phyloP scores from a whole-genome alignment of 2,329 filamentous ascomycete species.

The Basipetospora sp. region DNA sequence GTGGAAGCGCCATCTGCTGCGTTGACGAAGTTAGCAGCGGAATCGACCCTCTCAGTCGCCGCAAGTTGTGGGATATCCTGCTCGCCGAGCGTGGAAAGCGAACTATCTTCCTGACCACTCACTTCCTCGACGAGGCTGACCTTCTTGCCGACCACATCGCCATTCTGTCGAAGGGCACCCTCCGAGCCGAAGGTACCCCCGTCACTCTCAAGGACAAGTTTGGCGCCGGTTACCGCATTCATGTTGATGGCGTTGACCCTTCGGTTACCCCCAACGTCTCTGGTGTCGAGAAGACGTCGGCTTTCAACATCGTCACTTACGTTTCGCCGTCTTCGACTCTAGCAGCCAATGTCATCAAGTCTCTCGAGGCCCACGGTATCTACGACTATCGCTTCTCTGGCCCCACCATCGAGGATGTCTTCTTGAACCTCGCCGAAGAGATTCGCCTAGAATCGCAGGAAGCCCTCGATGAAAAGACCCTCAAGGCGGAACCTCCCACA shows the following conservation, averaged over 20 bases:
- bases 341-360: slow-evolving; percentile 56
- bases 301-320: slow-evolving; percentile 61
- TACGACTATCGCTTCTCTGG: slow-evolving; percentile 73
- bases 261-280: slow-evolving; percentile 32
- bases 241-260: slow-evolving; percentile 35
- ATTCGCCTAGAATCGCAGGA: slow-evolving; percentile 32
- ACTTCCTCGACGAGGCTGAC: slow-evolving; percentile 89
- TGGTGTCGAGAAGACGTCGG: slow-evolving; percentile 40
- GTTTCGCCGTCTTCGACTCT: slow-evolving; percentile 53
- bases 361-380: slow-evolving; percentile 52
- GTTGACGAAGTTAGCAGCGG: slow-evolving; percentile 85
- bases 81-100: slow-evolving; percentile 67
- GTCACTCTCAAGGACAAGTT: slow-evolving; percentile 71
- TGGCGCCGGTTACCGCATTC: slow-evolving; percentile 73
- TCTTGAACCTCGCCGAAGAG: slow-evolving; percentile 73
- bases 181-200: slow-evolving; percentile 71
- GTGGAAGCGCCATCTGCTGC: slow-evolving; percentile 74
- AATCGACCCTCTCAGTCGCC: slow-evolving; percentile 68
- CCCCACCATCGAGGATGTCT: slow-evolving; percentile 85
- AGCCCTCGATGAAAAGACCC: slow-evolving; percentile 17
- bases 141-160: slow-evolving; percentile 77
- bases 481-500: slow-evolving; percentile 8
- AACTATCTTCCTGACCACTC: slow-evolving; percentile 78
- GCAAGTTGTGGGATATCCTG: slow-evolving; percentile 90
- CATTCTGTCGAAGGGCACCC: slow-evolving; percentile 68